Evolutionary conservation across 2,329 filamentous ascomycete species (phyloP), one percentile per base, ranked within the genome.

Genomic region (Alternaria triticina): DNA sequence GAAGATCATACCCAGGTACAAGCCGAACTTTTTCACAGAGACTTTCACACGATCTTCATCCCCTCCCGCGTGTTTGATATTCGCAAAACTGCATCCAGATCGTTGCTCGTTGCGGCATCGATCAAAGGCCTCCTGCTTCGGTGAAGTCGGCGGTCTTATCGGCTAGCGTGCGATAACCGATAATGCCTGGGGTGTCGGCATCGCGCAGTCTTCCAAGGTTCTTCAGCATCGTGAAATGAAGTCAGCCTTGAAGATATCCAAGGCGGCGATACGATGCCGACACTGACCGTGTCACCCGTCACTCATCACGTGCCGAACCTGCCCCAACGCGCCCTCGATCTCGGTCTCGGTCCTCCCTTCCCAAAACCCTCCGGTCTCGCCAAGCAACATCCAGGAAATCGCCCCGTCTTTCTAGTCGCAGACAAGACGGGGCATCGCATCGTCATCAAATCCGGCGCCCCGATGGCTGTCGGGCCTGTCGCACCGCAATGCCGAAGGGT

Each of bases 391-490:
- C 44, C 44, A 23, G 20, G 44, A 46, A 23, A 23, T 22, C 28
- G 20, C 13, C 20, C 22, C 47, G 47, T 28, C 47, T 51, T 51
- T 30, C 49, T 20, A 30, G 17, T 51, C 28, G 33, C 49, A 45
- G 43, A 22, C 49, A 20, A 51, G 28, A 23, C n/a, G 6, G 12
- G 17, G 27, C 59, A 23, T 59, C 54, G 52, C 59, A 28, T 50
- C 46, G 13, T 46, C 20, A 27, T 33, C 27, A 22, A 47, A 23
- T 13, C 60, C 33, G 36, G 33, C 23, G 10, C 50, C 36, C 60
- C 60, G 60, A 59, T 23, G 45, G 12, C 56, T 46, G 44, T 62
- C 60, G 60, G 60, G 44, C 56, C 13, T 58, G 56, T 50, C 25
- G 43, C 33, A 44, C 43, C 27, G 33, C 36, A 17, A 44, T 49